Base-by-base conservation (phyloP, 1,284 basidiomycete genomes). In the Lentinula novae-zelandiae region DNA sequence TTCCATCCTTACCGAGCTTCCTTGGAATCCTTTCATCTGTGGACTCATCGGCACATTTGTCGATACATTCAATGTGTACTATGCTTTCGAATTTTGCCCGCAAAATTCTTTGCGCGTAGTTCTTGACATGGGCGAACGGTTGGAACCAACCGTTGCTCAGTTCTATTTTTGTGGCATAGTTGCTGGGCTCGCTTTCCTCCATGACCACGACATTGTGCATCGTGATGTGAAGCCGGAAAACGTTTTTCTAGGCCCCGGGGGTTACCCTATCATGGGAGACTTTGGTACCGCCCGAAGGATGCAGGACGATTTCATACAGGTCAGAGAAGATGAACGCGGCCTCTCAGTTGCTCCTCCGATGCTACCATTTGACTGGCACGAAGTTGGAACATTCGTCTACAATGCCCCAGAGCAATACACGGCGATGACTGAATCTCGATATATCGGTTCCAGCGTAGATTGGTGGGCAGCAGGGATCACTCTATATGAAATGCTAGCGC, bases 381-480 rank as follows among this genome's bases (percentile, higher is more conserved):
- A 66, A 31, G 65, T 76, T 48, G 92, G 92, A 0, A 89, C 88
- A 52, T 80, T 82, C 0, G 77, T 82, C 52, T 94, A 92, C 72
- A 84, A 84, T 65, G 85, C 90, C 0, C 92, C 92, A 3, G 92
- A 94, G 70, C 74, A 84, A 62, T 79, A 84, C 59, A 61, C 64
- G 44, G 34, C 54, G 5, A 33, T 36, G 78, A 62, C 80, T 80
- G 69, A 67, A 64, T 1, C 71, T 78, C 20, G 78, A 78, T 64
- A 77, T 54, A 46, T 78, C 7, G 84, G 84, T 2, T 74, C 77
- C 2, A 82, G 85, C 48, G 79, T 90, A 40, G 92, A 93, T 70
- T 91, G 92, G 78, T 94, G 89, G 86, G 81, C 85, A 44, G 82
- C 82, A 44, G 92, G 89, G 1, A 79, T 90, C 31, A 84, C 88